Evolutionary conservation across 129 eudicot species (phyloP).

Genomic region (Apium graveolens): DNA sequence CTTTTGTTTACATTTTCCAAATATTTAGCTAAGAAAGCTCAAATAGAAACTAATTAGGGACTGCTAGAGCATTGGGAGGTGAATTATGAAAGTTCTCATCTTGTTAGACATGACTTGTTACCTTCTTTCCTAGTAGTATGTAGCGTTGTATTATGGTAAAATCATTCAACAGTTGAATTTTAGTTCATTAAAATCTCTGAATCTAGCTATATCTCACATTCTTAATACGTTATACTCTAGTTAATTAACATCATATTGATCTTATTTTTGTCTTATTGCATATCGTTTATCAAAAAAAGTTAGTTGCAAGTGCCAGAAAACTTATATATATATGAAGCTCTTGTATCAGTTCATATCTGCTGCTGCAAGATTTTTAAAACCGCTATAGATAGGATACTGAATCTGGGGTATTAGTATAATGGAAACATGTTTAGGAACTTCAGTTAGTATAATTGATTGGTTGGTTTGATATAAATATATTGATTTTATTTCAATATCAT

Average conservation of each 20-base stretch:
- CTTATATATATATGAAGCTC: background rate
- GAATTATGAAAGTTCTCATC: background rate
- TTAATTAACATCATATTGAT: background rate
- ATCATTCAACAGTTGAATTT: background rate
- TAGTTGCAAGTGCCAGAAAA: background rate
- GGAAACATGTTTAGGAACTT: too few species aligned
- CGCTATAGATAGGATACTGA: too few species aligned
- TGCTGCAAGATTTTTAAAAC: background rate
- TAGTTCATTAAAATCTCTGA: background rate
- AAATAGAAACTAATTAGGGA: background rate
- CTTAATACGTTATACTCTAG: background rate
- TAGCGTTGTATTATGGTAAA: background rate
- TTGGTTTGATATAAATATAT: background rate
- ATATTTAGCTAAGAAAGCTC: background rate
- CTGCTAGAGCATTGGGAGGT: too few species aligned
- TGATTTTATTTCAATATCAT: background rate
- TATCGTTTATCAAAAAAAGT: too few species aligned
- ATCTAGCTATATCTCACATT: background rate
- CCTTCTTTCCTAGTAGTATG: background rate
- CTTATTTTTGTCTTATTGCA: too few species aligned
- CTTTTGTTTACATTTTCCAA: background rate
- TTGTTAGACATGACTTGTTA: background rate
- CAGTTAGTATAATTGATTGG: background rate
- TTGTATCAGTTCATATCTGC: background rate
- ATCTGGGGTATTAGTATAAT: too few species aligned